Conservation (phyloP, 2,329 filamentous ascomycete species). For the Apiospora pterosperma region DNA sequence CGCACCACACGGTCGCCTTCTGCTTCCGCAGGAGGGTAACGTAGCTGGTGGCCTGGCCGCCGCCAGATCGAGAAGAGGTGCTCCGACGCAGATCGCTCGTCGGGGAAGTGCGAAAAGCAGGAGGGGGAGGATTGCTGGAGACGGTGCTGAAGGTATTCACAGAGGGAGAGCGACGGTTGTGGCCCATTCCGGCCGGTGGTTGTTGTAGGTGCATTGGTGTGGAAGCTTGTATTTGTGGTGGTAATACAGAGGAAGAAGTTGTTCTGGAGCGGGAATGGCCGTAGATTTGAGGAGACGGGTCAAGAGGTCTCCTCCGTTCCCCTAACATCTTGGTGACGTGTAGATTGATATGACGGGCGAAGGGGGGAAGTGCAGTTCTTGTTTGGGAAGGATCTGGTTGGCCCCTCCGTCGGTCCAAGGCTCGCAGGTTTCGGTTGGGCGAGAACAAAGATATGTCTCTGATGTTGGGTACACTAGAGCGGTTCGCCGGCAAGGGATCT, state of each 20-base stretch:
- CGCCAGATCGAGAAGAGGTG: slow-evolving; percentile 72
- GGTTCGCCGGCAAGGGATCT: not conserved
- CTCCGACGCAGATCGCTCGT: slow-evolving; percentile 66
- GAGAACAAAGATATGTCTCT: not conserved
- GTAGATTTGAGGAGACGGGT: slow-evolving; percentile 34
- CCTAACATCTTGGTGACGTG: slow-evolving; percentile 21
- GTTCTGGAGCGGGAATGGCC: slow-evolving; percentile 54
- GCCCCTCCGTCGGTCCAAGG: not conserved
- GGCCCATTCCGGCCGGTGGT: slow-evolving; percentile 25
- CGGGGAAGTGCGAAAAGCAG: slow-evolving; percentile 53
- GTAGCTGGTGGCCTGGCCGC: slow-evolving; percentile 67
- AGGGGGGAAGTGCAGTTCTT: not conserved
- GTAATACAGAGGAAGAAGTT: slow-evolving; percentile 53
- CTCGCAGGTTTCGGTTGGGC: not conserved
- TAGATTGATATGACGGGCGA: not conserved
- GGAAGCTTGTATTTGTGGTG: slow-evolving; percentile 18
- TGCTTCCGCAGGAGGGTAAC: slow-evolving; percentile 95
- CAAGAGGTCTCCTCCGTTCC: slow-evolving; percentile 25
- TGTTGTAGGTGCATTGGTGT: slow-evolving; percentile 32
- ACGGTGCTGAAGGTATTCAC: slow-evolving; percentile 68
- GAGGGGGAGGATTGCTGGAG: slow-evolving; percentile 62
- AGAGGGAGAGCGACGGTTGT: slow-evolving; percentile 58
- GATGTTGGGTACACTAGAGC: not conserved
- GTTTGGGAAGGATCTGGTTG: not conserved
- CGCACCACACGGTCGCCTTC: slow-evolving; percentile 98